Percentiles rank a stretch among this genome's conserved stretches.
Conservation (phyloP, 176 grass and related monocot genomes). For the Rhynchospora tenuis region DNA sequence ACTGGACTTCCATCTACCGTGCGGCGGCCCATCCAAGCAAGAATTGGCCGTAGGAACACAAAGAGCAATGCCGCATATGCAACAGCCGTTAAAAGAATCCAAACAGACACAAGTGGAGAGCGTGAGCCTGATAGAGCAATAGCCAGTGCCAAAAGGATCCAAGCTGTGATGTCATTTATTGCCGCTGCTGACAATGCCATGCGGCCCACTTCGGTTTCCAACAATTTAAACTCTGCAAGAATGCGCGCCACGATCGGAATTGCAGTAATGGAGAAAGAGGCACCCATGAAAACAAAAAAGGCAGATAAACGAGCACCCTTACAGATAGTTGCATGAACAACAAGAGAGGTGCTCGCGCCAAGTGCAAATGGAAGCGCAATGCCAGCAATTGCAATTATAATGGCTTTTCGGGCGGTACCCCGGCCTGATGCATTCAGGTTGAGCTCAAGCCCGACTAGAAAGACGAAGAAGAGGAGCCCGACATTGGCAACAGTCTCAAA, state of each 20-base stretch:
- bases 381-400: slow-evolving; percentile 43
- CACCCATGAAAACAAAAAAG: slow-evolving; percentile 63
- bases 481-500: slow-evolving; percentile 9
- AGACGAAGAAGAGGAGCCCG: slow-evolving; percentile 9
- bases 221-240: slow-evolving; percentile 58
- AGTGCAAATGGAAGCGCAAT: slow-evolving; percentile 50
- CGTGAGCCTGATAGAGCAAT: slow-evolving; percentile 36
- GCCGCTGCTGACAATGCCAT: slow-evolving; percentile 58
- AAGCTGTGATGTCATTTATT: slow-evolving; percentile 45
- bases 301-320: slow-evolving; percentile 24
- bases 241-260: slow-evolving; percentile 57
- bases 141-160: slow-evolving; percentile 58
- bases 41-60: slow-evolving; percentile 23
- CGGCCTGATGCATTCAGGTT: background rate
- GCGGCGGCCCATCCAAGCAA: slow-evolving; percentile 34
- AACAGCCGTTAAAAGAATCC: slow-evolving; percentile 39
- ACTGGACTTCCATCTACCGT: slow-evolving; percentile 36
- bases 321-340: slow-evolving; percentile 38
- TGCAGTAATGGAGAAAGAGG: slow-evolving; percentile 65
- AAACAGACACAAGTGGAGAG: slow-evolving; percentile 41
- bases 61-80: slow-evolving; percentile 19
- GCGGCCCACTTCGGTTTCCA: slow-evolving; percentile 46
- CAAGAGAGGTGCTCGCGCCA: slow-evolving; percentile 45
- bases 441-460: slow-evolving; percentile 15
- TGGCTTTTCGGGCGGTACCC: slow-evolving; percentile 38